Evolutionary conservation across 2,329 filamentous ascomycete genomes (phyloP).

Genomic region (Neoscytalidium dimidiatum): DNA sequence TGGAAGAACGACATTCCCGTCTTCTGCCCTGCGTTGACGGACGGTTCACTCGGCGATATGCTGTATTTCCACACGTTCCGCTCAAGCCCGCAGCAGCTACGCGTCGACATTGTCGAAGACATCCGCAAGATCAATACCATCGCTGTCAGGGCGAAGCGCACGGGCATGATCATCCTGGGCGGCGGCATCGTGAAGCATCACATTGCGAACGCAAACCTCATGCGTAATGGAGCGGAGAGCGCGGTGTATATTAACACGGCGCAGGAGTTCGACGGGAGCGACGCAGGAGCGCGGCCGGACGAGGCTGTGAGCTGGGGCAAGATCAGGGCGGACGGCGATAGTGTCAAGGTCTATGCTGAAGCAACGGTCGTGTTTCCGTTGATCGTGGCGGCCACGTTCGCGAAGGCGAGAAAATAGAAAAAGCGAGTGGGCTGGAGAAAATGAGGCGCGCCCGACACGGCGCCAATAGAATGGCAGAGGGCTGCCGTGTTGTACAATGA

Average conservation of each 20-base stretch:
- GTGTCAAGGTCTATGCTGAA: constrained; percentile 79
- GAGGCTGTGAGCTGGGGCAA: constrained; percentile 99
- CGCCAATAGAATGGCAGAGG: neutral
- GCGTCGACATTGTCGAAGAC: constrained; percentile 90
- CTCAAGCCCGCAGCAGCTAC: constrained; percentile 75
- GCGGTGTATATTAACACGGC: constrained; percentile 98
- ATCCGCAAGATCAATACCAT: constrained; percentile 92
- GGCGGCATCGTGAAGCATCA: constrained; percentile 98
- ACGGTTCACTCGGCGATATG: constrained; percentile 96
- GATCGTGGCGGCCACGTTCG: constrained; percentile 68
- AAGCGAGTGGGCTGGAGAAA: neutral
- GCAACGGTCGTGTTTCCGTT: constrained; percentile 68
- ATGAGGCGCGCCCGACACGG: neutral
- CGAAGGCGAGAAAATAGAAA: constrained; percentile 35
- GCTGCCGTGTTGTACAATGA: constrained; percentile 6
- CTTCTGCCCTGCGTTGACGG: constrained; percentile 94
- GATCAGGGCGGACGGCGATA: constrained; percentile 85
- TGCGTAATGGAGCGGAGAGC: constrained; percentile 96
- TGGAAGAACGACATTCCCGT: constrained; percentile 96
- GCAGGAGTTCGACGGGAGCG: constrained; percentile 96
- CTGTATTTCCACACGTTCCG: constrained; percentile 98
- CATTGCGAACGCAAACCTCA: constrained; percentile 94
- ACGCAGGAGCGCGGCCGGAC: constrained; percentile 91
- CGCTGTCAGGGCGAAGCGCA: constrained; percentile 80
- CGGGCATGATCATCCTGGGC: constrained; percentile 93